Evolutionary conservation across 2,329 filamentous ascomycete genomes (phyloP).

Genomic region (Monilinia aucupariae): DNA sequence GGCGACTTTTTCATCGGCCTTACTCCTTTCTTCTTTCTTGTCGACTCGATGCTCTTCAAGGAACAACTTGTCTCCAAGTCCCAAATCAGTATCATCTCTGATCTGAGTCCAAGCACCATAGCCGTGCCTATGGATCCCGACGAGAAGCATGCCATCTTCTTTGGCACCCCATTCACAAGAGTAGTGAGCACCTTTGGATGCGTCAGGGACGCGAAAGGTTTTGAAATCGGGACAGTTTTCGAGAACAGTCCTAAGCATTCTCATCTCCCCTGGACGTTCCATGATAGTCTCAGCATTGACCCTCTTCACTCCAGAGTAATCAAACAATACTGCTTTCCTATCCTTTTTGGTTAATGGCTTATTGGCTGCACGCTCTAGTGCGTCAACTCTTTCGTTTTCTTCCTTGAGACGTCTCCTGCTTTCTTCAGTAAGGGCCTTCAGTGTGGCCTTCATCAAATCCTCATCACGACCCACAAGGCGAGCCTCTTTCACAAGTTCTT

Average conservation of each 20-base stretch:
- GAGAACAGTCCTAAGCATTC: constrained; percentile 71
- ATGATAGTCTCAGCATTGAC: constrained; percentile 94
- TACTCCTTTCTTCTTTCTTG: constrained; percentile 87
- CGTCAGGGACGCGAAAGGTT: constrained; percentile 82
- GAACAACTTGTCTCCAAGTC: constrained; percentile 86
- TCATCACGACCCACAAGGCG: constrained; percentile 77
- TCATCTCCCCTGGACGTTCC: constrained; percentile 84
- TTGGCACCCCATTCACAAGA: constrained; percentile 85
- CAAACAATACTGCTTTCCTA: constrained; percentile 92
- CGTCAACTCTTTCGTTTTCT: constrained; percentile 58
- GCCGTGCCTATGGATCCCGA: constrained; percentile 88
- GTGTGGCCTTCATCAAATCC: constrained; percentile 68
- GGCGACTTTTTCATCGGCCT: constrained; percentile 62
- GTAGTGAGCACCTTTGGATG: constrained; percentile 87
- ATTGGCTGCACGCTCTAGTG: constrained; percentile 63
- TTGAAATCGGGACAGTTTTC: constrained; percentile 61
- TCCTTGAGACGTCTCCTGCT: constrained; percentile 70
- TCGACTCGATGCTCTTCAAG: constrained; percentile 97
- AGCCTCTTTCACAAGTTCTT: constrained; percentile 83
- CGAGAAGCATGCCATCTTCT: constrained; percentile 94
- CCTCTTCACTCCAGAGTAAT: constrained; percentile 88
- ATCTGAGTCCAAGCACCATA: constrained; percentile 96
- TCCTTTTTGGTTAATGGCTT: constrained; percentile 93
- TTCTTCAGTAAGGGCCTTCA: constrained; percentile 62
- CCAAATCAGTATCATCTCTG: constrained; percentile 82